These are phyloP conservation scores for Panaeolus papilionaceus DNA, from an alignment of 768 basidiomycete species.

Conservation along the genomic window DNA sequence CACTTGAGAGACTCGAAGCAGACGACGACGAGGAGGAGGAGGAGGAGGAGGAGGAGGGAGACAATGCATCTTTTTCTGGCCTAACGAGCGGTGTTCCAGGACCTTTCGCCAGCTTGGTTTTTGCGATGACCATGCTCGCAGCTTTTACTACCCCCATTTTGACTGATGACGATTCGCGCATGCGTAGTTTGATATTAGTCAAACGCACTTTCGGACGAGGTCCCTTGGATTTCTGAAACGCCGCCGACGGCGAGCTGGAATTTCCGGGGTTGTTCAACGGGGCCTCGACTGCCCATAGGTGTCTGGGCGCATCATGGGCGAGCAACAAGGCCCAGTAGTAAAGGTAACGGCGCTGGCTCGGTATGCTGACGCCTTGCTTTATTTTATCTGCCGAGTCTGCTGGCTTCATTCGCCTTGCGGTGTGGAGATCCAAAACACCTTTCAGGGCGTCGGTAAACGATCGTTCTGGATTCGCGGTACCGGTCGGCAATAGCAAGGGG, in stretches of 20 bases:
- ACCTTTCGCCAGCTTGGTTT: conserved; percentile 41
- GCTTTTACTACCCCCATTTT: conserved; percentile 61
- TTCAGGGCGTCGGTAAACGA: conserved; percentile 51
- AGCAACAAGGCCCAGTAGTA: conserved; percentile 80
- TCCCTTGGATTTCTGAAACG: conserved; percentile 16
- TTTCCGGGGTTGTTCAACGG: conserved; percentile 14
- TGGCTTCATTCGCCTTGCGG: conserved; percentile 70
- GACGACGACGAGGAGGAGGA: neutral
- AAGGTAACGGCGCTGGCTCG: conserved; percentile 81
- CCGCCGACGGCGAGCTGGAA: neutral
- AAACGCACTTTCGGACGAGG: conserved; percentile 56
- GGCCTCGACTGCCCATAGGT: conserved; percentile 48
- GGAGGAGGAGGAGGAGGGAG: neutral
- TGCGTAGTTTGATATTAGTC: conserved; percentile 61
- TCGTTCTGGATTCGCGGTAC: conserved; percentile 30
- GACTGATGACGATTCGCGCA: conserved; percentile 59
- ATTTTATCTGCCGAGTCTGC: conserved; percentile 34
- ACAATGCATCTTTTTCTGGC: neutral
- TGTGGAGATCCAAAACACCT: conserved; percentile 71
- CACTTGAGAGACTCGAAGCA: neutral
- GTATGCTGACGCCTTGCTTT: conserved; percentile 77
- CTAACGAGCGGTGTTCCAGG: conserved; percentile 13
- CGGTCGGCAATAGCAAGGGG: conserved; percentile 1
- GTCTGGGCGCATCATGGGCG: conserved; percentile 56
- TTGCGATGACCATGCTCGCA: conserved; percentile 59